Evolutionary conservation across 2,329 filamentous ascomycete genomes (phyloP), one percentile per base, ranked within the genome.

Genomic region (Aureobasidium lini): DNA sequence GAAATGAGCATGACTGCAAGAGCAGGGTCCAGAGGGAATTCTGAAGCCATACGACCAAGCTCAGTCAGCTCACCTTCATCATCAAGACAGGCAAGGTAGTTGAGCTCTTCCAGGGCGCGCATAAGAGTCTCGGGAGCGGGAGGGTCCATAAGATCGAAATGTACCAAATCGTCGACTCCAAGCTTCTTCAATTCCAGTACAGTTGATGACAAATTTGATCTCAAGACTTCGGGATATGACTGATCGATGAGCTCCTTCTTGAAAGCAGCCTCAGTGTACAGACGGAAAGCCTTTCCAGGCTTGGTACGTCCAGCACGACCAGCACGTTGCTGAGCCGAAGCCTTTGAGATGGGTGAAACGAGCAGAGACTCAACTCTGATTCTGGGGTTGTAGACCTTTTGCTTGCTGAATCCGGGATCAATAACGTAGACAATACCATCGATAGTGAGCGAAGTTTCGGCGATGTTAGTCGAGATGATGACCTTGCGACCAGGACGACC

Each of bases 381-480:
- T 62, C 94, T 86, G 23, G 94, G 93, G 74, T 99, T 97, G 80
- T 97, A 99, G 63, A 97, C 94, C 76, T 97, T 99, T 70, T 99
- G 94, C 78, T 99, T 99, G 77, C 91, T 96, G 79, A 99, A 99
- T 37, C 94, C 94, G 2, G 94, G 93, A 69, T 99, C 94, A n/a
- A 99, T 93, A 36, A 99, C 94, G 70, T 96, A 99, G 37, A 99
- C 94, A 64, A 99, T 99, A 71, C 94, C 94, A 70, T 99, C 94
- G 62, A 99, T 99, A 48, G 94, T 99, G 75, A 99, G 84, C 69
- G 88, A 93, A 0, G 94, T 99, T 78, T 99, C 94, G 46, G 94
- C 94, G 73, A 99, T 99, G 74, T 99, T 99, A 65, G 94, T 99
- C 9, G 92, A 90, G 32, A 99, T 83, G 66, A 99, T 95, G 70